Conservation (phyloP, 2,329 filamentous ascomycete species). For the Aspergillus spinulosporus region DNA sequence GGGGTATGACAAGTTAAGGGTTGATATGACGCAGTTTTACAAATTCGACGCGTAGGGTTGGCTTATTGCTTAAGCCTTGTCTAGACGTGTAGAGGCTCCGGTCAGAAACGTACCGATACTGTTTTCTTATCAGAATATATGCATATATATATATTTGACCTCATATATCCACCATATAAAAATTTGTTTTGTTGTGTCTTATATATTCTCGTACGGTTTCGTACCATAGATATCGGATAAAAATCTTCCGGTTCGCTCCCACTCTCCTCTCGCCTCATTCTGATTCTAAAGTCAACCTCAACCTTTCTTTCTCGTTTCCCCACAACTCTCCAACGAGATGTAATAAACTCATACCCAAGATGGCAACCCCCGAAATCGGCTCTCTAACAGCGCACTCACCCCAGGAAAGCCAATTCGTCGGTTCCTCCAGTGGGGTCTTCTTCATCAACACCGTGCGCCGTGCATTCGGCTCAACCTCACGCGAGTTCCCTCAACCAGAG, state of each 20-base stretch:
- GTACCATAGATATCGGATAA: not conserved
- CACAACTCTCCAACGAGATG: not conserved
- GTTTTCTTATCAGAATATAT: no score
- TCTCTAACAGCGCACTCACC: constrained; percentile 45
- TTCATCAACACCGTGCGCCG: constrained; percentile 57
- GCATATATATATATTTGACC: no score
- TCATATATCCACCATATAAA: no score
- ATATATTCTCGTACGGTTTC: no score
- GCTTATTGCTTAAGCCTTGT: no score
- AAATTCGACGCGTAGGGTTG: not conserved
- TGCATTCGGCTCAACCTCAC: constrained; percentile 43
- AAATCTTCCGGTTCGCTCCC: not conserved
- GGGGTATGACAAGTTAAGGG: constrained; percentile 33
- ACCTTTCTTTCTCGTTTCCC: not conserved
- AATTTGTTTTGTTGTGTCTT: no score
- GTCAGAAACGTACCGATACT: no score
- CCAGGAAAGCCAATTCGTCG: constrained; percentile 53
- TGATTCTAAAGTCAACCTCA: not conserved
- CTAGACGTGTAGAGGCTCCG: no score
- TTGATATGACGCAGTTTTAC: constrained; percentile 38
- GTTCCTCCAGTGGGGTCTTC: constrained; percentile 55
- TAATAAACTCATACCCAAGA: constrained; percentile 16
- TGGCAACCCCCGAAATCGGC: constrained; percentile 41
- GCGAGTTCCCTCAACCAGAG: constrained; percentile 32
- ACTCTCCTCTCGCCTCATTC: no score